Conservation (phyloP, 23 red algal genomes). For the Cyanidioschyzon merolae region DNA sequence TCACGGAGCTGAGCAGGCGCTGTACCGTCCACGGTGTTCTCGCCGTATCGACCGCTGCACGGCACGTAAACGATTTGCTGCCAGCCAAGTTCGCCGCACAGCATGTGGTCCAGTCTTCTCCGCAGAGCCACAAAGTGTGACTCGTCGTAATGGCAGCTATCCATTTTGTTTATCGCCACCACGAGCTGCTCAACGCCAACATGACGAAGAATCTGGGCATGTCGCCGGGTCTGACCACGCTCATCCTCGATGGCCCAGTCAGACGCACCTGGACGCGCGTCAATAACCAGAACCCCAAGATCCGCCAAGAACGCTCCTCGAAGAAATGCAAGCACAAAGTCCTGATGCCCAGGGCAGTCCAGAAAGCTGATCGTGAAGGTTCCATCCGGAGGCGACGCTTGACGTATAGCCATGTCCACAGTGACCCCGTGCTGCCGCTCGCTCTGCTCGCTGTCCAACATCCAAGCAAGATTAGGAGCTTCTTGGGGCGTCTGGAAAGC, state of each 20-base stretch:
- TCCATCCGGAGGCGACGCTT: slow-evolving; percentile 7
- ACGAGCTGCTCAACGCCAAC: slow-evolving; percentile 90
- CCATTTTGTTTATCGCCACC: slow-evolving; percentile 99
- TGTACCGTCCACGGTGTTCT: background rate
- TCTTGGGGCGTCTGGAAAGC: background rate
- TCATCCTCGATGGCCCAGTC: slow-evolving; percentile 63
- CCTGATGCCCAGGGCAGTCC: slow-evolving; percentile 88
- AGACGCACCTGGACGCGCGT: slow-evolving; percentile 56
- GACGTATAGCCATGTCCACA: slow-evolving; percentile 65
- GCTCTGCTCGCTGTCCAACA: slow-evolving; percentile 72
- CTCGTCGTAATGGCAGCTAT: slow-evolving; percentile 15
- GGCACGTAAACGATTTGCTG: background rate
- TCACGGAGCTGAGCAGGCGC: background rate
- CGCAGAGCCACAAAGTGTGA: background rate
- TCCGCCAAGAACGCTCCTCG: slow-evolving; percentile 77
- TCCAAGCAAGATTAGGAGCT: slow-evolving; percentile 28
- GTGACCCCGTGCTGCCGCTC: slow-evolving; percentile 89
- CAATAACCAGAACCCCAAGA: slow-evolving; percentile 73
- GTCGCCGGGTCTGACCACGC: slow-evolving; percentile 67
- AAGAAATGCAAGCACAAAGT: slow-evolving; percentile 89
- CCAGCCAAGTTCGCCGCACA: background rate
- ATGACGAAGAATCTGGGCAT: slow-evolving; percentile 60
- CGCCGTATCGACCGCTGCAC: background rate
- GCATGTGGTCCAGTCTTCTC: background rate
- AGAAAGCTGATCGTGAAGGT: slow-evolving; percentile 71